Conservation (phyloP, 2,329 filamentous ascomycete genomes). For the Fusarium sp. region DNA sequence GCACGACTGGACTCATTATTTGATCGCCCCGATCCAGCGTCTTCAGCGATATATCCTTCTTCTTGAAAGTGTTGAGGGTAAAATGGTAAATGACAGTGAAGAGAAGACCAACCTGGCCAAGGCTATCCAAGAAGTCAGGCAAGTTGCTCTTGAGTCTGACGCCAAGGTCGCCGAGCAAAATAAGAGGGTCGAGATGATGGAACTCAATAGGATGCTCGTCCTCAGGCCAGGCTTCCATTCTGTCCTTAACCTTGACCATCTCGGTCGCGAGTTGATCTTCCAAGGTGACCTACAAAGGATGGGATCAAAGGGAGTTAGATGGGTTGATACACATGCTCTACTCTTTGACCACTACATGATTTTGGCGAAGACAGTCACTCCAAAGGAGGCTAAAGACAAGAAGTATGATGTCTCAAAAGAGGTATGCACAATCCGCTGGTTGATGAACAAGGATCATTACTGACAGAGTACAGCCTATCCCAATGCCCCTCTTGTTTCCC, state of each 20-base stretch:
- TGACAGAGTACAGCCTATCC: constrained; percentile 72
- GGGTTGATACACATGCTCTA: constrained; percentile 92
- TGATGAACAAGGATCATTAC: not conserved
- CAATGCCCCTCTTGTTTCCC: constrained; percentile 92
- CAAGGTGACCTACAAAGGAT: constrained; percentile 89
- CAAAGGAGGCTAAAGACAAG: constrained; percentile 76
- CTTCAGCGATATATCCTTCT: constrained; percentile 90
- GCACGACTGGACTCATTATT: constrained; percentile 91
- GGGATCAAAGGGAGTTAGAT: constrained; percentile 87
- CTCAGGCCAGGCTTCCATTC: constrained; percentile 88
- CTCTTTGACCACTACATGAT: constrained; percentile 98
- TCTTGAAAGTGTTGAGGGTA: constrained; percentile 82
- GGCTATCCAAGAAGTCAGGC: constrained; percentile 91
- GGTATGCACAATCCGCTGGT: constrained; percentile 56
- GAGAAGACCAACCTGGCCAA: constrained; percentile 85
- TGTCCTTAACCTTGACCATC: constrained; percentile 89
- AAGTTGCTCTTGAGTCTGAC: constrained; percentile 90
- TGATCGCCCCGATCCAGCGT: constrained; percentile 92
- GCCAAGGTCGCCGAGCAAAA: constrained; percentile 90
- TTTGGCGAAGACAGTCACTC: constrained; percentile 79
- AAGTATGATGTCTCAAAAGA: constrained; percentile 96
- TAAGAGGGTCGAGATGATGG: constrained; percentile 88
- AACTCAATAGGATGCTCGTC: constrained; percentile 83
- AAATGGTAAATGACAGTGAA: constrained; percentile 83
- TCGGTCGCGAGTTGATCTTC: constrained; percentile 89